Conservation (phyloP, 768 basidiomycete genomes). For the Hydnomerulius pinastri region DNA sequence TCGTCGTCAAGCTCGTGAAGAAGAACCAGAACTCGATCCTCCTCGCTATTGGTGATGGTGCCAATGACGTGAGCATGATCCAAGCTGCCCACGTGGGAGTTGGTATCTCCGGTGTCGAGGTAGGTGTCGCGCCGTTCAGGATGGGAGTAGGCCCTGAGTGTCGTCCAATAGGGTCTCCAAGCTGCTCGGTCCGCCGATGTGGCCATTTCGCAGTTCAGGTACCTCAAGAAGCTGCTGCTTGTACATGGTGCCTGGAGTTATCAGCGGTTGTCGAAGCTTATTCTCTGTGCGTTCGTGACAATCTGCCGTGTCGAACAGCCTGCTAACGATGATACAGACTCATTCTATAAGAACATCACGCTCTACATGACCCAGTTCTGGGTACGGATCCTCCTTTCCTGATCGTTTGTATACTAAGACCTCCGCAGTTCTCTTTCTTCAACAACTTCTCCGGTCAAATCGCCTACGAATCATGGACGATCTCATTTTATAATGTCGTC, state of each 20-base stretch:
- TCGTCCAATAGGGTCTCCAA: conserved; percentile 76
- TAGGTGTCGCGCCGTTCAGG: conserved; percentile 30
- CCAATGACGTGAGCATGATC: conserved; percentile 99
- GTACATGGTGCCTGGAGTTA: conserved; percentile 99
- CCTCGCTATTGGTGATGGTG: conserved; percentile 97
- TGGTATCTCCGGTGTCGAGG: conserved; percentile 97
- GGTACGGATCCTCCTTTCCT: conserved; percentile 49
- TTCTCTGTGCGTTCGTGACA: conserved; percentile 70
- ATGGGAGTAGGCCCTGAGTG: not conserved
- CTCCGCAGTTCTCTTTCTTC: conserved; percentile 90
- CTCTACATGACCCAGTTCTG: conserved; percentile 99
- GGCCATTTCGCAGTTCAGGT: conserved; percentile 97
- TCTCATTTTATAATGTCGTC: conserved; percentile 94
- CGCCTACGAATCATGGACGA: conserved; percentile 97
- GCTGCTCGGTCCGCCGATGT: conserved; percentile 97
- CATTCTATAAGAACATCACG: conserved; percentile 98
- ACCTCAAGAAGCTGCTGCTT: conserved; percentile 88
- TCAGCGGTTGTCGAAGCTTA: conserved; percentile 89
- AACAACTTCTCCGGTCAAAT: conserved; percentile 99
- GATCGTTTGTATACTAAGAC: not conserved
- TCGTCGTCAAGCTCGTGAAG: conserved; percentile 98
- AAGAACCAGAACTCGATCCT: conserved; percentile 91
- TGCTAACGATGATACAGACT: conserved; percentile 53
- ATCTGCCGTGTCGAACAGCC: not conserved
- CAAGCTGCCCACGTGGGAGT: conserved; percentile 98